Evolutionary conservation across 1,284 basidiomycete genomes (phyloP).

Genomic region (Melanopsichium pennsylvanicum): DNA sequence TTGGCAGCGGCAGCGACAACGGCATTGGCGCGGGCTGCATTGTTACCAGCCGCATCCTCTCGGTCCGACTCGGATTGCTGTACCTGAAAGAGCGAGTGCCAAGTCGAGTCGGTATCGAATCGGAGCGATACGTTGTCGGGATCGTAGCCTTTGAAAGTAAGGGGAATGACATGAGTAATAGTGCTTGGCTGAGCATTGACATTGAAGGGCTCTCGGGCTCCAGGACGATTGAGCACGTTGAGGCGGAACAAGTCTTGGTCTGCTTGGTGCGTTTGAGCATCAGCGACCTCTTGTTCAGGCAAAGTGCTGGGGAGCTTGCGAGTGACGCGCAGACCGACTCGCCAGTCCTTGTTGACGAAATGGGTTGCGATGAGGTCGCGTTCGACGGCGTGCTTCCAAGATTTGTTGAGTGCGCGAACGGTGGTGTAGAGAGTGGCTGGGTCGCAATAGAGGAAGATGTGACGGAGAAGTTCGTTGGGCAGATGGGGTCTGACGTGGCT

Average conservation of each 20-base stretch:
- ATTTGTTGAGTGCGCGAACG: slow-evolving; percentile 44
- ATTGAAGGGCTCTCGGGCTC: slow-evolving; percentile 36
- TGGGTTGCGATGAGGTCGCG: slow-evolving; percentile 41
- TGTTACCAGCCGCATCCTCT: slow-evolving; percentile 7
- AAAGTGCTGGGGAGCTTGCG: slow-evolving; percentile 39
- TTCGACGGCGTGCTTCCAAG: slow-evolving; percentile 55
- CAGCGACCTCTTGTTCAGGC: slow-evolving; percentile 14
- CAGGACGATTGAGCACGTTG: slow-evolving; percentile 40
- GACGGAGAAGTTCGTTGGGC: slow-evolving; percentile 54
- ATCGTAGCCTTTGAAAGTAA: slow-evolving; percentile 48
- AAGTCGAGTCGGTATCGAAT: slow-evolving; percentile 52
- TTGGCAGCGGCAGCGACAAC: neutral
- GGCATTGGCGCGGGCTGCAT: too few relatives aligned
- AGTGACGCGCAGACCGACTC: slow-evolving; percentile 52
- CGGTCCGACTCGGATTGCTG: slow-evolving; percentile 18
- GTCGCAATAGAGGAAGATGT: slow-evolving; percentile 59
- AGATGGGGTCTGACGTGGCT: slow-evolving; percentile 24
- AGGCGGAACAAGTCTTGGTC: slow-evolving; percentile 36
- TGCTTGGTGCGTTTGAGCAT: slow-evolving; percentile 25
- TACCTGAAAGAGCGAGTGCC: slow-evolving; percentile 58
- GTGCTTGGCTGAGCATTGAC: slow-evolving; percentile 35
- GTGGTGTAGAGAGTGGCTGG: slow-evolving; percentile 58
- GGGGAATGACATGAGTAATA: slow-evolving; percentile 51
- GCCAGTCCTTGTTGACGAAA: slow-evolving; percentile 50
- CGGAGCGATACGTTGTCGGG: slow-evolving; percentile 39